Percentiles rank a stretch among this genome's conserved stretches.
These are phyloP conservation scores for Schizosaccharomyces pombe DNA, from an alignment of 805 yeast genomes.

Conservation along the genomic window DNA sequence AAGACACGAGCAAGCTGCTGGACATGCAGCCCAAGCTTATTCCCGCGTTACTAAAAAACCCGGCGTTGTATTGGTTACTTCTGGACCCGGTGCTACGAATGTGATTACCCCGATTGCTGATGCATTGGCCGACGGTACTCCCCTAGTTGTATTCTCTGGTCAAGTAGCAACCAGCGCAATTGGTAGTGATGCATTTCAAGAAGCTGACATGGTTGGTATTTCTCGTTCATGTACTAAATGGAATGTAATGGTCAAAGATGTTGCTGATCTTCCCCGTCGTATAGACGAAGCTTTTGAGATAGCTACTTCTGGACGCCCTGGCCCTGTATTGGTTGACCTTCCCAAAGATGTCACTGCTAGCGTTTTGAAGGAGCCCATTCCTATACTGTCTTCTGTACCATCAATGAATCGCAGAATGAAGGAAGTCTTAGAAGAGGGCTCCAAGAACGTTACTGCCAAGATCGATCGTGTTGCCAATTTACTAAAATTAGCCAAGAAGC, in stretches of 20 bases:
- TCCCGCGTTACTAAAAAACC: slow-evolving; percentile 91
- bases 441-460: slow-evolving; percentile 51
- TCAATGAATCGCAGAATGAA: slow-evolving; percentile 26
- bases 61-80: slow-evolving; percentile 93
- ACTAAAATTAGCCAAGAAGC: slow-evolving; percentile 63
- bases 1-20: slow-evolving; percentile 97
- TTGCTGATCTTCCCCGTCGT: slow-evolving; percentile 81
- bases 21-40: slow-evolving; percentile 98
- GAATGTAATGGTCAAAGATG: slow-evolving; percentile 94
- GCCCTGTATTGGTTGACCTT: slow-evolving; percentile 90
- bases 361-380: slow-evolving; percentile 64
- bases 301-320: slow-evolving; percentile 89
- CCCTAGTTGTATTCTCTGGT: slow-evolving; percentile 88
- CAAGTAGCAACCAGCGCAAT: slow-evolving; percentile 90
- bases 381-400: slow-evolving; percentile 45
- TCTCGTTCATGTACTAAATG: slow-evolving; percentile 94
- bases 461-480: slow-evolving; percentile 55
- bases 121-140: slow-evolving; percentile 91
- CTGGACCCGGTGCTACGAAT: slow-evolving; percentile 98
- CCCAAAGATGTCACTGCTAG: slow-evolving; percentile 97
- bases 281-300: slow-evolving; percentile 96
- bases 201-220: slow-evolving; percentile 92
- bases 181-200: slow-evolving; percentile 98
- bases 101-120: slow-evolving; percentile 97
- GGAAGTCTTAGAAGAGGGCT: slow-evolving; percentile 42